A percentile compares a stretch with the other conserved stretches of the same genome.
Evolutionary conservation across 2,329 filamentous ascomycete genomes (phyloP).

Genomic region (Fusarium sp.): DNA sequence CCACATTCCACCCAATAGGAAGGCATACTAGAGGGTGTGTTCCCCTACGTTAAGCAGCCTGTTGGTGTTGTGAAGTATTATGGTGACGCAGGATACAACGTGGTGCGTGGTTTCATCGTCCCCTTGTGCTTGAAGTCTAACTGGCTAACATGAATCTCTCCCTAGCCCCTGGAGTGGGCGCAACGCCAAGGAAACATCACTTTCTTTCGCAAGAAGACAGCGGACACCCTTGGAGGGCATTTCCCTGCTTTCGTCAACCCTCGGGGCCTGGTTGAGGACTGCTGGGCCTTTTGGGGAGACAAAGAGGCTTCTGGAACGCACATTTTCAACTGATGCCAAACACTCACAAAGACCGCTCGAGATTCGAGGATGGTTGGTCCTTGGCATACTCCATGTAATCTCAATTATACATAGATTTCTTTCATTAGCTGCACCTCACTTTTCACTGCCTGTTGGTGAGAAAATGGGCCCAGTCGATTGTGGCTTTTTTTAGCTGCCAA

Average conservation of each 20-base stretch:
- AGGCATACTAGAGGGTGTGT: background rate
- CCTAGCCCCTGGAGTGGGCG: constrained; percentile 2
- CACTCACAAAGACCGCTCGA: background rate
- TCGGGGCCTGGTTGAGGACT: background rate
- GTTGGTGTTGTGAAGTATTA: background rate
- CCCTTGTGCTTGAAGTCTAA: background rate
- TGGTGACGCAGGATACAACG: background rate
- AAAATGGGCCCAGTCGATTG: background rate
- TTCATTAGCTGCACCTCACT: background rate
- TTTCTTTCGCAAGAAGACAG: background rate
- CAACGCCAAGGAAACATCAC: constrained; percentile 1
- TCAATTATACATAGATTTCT: background rate
- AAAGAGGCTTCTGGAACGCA: background rate
- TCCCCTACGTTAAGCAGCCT: background rate
- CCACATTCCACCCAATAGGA: background rate
- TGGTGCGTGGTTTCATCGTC: background rate
- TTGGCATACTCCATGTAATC: background rate
- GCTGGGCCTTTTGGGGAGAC: constrained; percentile 7
- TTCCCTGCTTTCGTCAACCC: constrained; percentile 7
- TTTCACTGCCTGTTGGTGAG: background rate
- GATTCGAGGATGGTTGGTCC: background rate
- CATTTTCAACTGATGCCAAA: background rate
- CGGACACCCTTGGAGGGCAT: background rate
- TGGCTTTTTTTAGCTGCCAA: background rate
- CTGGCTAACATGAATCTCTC: background rate